Evolutionary conservation across 371 early-diverging fungal genomes (phyloP).

Genomic region (Entomophthora muscae): DNA sequence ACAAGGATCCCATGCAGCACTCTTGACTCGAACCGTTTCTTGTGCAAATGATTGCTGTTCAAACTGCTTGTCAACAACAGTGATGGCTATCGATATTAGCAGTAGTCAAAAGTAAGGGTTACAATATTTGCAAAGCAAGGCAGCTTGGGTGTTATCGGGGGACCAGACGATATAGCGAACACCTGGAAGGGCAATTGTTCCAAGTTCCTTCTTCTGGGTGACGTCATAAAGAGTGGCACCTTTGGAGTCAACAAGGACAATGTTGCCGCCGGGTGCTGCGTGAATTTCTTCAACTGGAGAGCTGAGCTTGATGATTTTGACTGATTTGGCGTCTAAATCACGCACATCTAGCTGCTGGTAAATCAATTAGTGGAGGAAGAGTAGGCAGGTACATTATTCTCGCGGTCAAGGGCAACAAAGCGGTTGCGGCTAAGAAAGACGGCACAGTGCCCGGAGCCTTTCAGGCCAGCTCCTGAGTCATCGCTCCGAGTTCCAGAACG

Average conservation of each 20-base stretch:
- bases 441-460: constrained; percentile 57
- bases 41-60: constrained; percentile 72
- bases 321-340: constrained; percentile 60
- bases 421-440: constrained; percentile 89
- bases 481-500: constrained; percentile 56
- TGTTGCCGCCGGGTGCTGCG: constrained; percentile 63
- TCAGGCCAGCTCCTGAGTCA: constrained; percentile 38
- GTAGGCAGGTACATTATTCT: constrained; percentile 24
- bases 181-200: constrained; percentile 53
- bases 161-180: constrained; percentile 88
- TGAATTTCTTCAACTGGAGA: constrained; percentile 63
- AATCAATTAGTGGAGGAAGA: not conserved
- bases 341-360: constrained; percentile 20
- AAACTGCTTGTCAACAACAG: constrained; percentile 67
- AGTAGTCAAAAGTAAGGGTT: constrained; percentile 14
- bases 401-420: constrained; percentile 81
- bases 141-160: constrained; percentile 65
- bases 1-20: constrained; percentile 85
- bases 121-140: constrained; percentile 84
- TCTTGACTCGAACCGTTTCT: constrained; percentile 95
- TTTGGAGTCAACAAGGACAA: constrained; percentile 62
- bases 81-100: constrained; percentile 32
- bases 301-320: constrained; percentile 73
- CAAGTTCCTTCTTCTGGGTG: constrained; percentile 50
- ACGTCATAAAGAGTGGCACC: constrained; percentile 79